These are phyloP conservation scores for Eucalyptus regnans DNA, from an alignment of 345 rosid species.

Conservation along the genomic window DNA sequence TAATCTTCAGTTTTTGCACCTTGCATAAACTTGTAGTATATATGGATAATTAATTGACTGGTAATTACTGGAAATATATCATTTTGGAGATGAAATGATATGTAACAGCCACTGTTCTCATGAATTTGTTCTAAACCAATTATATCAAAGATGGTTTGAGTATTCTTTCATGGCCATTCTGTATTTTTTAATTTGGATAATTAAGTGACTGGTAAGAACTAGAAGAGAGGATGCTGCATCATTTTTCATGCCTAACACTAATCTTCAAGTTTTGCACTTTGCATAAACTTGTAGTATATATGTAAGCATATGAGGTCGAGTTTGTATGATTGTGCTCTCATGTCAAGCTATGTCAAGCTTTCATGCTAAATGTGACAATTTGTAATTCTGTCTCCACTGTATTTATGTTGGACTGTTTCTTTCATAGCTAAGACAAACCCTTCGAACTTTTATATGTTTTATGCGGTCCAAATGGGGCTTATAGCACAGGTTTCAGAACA, in stretches of 20 bases:
- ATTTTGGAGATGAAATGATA: no score
- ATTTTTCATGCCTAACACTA: neutral
- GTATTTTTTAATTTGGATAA: neutral
- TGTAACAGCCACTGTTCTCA: neutral
- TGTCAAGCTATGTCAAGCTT: neutral
- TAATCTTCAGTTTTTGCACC: no score
- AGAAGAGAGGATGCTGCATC: neutral
- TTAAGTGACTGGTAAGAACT: neutral
- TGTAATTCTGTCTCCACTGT: neutral
- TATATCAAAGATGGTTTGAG: neutral
- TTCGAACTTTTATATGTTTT: neutral
- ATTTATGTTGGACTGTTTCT: neutral
- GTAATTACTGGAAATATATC: no score
- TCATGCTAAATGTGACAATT: neutral
- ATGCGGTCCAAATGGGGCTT: slow-evolving; percentile 95
- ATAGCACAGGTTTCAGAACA: slow-evolving; percentile 84
- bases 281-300: neutral
- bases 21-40: no score
- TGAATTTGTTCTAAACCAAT: neutral
- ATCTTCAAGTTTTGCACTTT: neutral
- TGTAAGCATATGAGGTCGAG: neutral
- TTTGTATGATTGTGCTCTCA: neutral
- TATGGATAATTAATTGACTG: no score
- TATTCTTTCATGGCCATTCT: neutral
- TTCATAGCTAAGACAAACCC: neutral